Percentiles rank a stretch among this genome's conserved stretches.
phyloP scores from a whole-genome alignment of 2,329 filamentous ascomycete genomes.

The Volutella citrinella region DNA sequence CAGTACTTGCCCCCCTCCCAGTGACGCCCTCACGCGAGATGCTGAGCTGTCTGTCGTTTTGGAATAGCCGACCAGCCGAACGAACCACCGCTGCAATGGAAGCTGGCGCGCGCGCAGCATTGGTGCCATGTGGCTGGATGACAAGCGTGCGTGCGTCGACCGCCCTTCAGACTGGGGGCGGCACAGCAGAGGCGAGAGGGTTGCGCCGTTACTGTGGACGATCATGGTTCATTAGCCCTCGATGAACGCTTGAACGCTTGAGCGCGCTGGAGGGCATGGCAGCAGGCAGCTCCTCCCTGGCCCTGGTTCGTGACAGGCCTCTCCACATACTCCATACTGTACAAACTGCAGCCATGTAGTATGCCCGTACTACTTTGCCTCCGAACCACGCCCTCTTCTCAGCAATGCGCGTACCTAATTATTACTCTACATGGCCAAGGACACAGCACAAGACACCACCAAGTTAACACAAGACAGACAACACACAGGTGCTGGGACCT shows the following conservation, averaged over 20 bases:
- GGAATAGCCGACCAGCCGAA: constrained; percentile 14
- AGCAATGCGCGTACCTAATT: constrained; percentile 1
- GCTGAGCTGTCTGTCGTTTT: constrained; percentile 8
- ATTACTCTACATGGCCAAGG: no score
- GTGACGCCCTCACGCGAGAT: constrained; percentile 9
- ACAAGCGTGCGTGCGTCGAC: constrained; percentile 3
- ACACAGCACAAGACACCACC: constrained; percentile 7
- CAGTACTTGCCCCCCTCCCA: no score
- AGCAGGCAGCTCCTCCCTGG: no score
- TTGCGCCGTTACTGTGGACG: constrained; percentile 14
- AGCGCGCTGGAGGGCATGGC: no score
- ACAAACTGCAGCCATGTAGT: no score
- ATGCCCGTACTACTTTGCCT: constrained; percentile 3
- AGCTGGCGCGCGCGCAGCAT: constrained; percentile 6
- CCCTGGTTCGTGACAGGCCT: no score
- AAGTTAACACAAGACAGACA: constrained; percentile 11
- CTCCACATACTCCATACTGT: no score
- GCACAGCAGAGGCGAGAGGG: neutral
- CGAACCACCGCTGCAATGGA: constrained; percentile 14
- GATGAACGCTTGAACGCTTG: constrained; percentile 24
- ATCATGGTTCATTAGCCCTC: constrained; percentile 23
- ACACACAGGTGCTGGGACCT: constrained; percentile 6
- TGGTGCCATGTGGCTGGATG: constrained; percentile 12
- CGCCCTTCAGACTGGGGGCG: constrained; percentile 4
- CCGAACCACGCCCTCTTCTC: constrained; percentile 2